These are phyloP conservation scores for Dioscorea zingiberensis DNA, from an alignment of 106 monocot species.

Conservation along the genomic window DNA sequence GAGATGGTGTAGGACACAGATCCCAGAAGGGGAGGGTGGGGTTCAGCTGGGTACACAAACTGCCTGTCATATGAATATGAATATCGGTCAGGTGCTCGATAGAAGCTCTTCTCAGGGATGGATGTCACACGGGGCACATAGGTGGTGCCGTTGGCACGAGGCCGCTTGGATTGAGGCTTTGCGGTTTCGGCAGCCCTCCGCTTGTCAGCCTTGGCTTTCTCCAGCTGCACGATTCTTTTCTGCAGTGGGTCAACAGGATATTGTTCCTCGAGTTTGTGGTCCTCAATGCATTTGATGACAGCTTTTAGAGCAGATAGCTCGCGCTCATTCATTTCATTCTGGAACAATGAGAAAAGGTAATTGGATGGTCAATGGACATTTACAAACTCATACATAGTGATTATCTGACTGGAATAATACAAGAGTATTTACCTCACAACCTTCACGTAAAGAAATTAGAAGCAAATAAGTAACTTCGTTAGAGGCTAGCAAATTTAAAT, in stretches of 20 bases:
- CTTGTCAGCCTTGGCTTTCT: slow-evolving; percentile 94
- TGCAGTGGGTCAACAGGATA: slow-evolving; percentile 69
- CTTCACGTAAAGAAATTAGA: no score
- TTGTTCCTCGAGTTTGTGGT: slow-evolving; percentile 79
- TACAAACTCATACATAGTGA: no score
- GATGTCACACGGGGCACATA: slow-evolving; percentile 26
- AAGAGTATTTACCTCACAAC: no score
- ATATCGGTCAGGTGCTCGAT: slow-evolving; percentile 56
- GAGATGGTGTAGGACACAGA: slow-evolving; percentile 49
- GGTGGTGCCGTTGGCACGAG: slow-evolving; percentile 58
- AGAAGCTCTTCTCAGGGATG: slow-evolving; percentile 67
- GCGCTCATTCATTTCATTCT: slow-evolving; percentile 78
- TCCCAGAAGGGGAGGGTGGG: slow-evolving; percentile 28
- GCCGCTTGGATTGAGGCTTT: slow-evolving; percentile 82
- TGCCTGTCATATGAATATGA: slow-evolving; percentile 60
- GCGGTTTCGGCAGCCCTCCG: slow-evolving; percentile 72
- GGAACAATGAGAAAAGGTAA: slow-evolving; percentile 2
- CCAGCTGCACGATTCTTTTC: slow-evolving; percentile 70
- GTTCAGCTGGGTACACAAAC: slow-evolving; percentile 46
- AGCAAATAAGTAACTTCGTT: no score
- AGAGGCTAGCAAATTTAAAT: no score
- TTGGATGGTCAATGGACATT: neutral
- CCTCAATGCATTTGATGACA: slow-evolving; percentile 82
- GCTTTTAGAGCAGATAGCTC: slow-evolving; percentile 76
- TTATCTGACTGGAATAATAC: no score